phyloP scores from a whole-genome alignment of 139 green algal genomes.

The Chlorokybus atmophyticus region DNA sequence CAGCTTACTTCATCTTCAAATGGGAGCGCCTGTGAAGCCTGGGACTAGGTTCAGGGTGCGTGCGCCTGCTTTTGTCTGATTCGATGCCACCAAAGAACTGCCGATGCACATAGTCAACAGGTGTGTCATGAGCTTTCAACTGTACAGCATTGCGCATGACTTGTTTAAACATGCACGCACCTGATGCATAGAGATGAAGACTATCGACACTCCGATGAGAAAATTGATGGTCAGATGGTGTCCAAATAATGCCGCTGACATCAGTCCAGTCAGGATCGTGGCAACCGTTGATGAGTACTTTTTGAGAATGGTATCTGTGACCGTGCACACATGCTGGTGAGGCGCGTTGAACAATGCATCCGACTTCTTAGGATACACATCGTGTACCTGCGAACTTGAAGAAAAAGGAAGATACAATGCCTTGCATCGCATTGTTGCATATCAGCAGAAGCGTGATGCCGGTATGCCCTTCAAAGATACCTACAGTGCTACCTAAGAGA shows the following conservation, averaged over 20 bases:
- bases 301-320: conserved; percentile 88
- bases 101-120: too few species aligned
- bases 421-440: conserved; percentile 81
- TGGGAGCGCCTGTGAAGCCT: too few species aligned
- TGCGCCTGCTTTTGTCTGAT: too few species aligned
- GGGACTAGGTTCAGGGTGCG: too few species aligned
- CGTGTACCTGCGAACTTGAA: conserved; percentile 70
- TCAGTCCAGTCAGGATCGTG: conserved; percentile 84
- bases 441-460: conserved; percentile 59
- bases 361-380: too few species aligned
- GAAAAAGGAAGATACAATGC: conserved; percentile 88
- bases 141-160: conserved; percentile 7
- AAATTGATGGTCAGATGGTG: conserved; percentile 89
- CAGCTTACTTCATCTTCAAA: too few species aligned
- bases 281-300: conserved; percentile 90
- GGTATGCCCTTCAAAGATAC: conserved; percentile 53
- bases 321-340: neutral
- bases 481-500: neutral
- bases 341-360: too few species aligned
- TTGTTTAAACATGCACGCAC: conserved; percentile 57
- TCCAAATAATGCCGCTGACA: conserved; percentile 73
- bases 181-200: conserved; percentile 96
- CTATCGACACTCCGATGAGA: conserved; percentile 79
- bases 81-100: too few species aligned
- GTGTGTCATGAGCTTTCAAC: too few species aligned